Conservation (phyloP, 257 asterid species). For the Verbena officinalis region DNA sequence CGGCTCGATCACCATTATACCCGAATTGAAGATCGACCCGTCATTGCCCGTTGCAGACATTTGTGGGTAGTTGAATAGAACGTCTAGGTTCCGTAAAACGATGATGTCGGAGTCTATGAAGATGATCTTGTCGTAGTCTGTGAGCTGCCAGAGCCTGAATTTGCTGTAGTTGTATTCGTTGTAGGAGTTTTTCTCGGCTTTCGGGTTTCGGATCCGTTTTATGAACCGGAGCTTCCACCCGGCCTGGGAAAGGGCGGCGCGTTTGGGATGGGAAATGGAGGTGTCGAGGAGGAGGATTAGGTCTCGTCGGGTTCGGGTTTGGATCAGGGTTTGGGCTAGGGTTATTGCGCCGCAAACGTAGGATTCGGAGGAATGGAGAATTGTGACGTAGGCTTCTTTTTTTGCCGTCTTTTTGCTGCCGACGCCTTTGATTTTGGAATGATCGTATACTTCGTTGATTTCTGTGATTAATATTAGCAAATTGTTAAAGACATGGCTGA, state of each 20-base stretch:
- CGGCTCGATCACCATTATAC: slow-evolving; percentile 50
- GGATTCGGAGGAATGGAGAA: slow-evolving; percentile 50
- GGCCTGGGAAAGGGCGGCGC: slow-evolving; percentile 31
- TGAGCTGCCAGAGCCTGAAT: slow-evolving; percentile 48
- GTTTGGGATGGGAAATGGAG: slow-evolving; percentile 33
- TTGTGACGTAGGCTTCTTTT: slow-evolving; percentile 56
- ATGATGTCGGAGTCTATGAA: slow-evolving; percentile 43
- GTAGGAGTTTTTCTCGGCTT: slow-evolving; percentile 35
- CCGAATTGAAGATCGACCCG: slow-evolving; percentile 40
- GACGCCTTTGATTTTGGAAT: slow-evolving; percentile 27
- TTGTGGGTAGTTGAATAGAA: slow-evolving; percentile 38
- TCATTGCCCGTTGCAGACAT: slow-evolving; percentile 46
- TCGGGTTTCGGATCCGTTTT: slow-evolving; percentile 43
- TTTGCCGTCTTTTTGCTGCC: slow-evolving; percentile 6
- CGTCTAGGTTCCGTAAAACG: slow-evolving; percentile 37
- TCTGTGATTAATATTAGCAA: slow-evolving; percentile 28
- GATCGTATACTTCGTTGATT: slow-evolving; percentile 38
- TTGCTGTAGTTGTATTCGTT: slow-evolving; percentile 49
- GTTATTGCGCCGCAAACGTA: slow-evolving; percentile 64
- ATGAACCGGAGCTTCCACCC: slow-evolving; percentile 45
- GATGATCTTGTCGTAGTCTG: slow-evolving; percentile 39
- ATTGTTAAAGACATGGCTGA: too few species aligned
- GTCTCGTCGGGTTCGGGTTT: slow-evolving; percentile 50
- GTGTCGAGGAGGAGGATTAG: slow-evolving; percentile 54
- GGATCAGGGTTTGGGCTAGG: slow-evolving; percentile 54